Conservation (phyloP, 805 yeast species). For the Hemisphaericaspora nanyangensis region DNA sequence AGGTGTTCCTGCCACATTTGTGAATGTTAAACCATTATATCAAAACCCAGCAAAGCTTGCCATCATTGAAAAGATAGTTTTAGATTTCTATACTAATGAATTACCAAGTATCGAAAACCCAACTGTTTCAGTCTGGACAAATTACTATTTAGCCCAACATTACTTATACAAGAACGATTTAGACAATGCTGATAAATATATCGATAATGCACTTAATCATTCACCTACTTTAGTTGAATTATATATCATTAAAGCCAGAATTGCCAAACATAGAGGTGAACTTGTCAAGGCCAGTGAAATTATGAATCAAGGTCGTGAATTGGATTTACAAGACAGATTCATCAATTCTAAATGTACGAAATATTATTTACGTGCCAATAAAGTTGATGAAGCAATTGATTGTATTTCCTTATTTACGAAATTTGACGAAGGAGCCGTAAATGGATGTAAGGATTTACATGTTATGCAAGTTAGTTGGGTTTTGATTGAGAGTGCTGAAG, state of each 20-base stretch:
- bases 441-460: constrained; percentile 83
- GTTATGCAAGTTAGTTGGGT: constrained; percentile 93
- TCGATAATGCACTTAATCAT: constrained; percentile 62
- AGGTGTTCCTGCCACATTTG: constrained; percentile 89
- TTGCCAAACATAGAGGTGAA: constrained; percentile 69
- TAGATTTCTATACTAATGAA: constrained; percentile 38
- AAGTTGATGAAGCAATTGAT: constrained; percentile 69
- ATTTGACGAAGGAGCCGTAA: constrained; percentile 67
- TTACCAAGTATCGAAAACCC: constrained; percentile 34
- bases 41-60: constrained; percentile 35
- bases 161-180: constrained; percentile 54
- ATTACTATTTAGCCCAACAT: constrained; percentile 77
- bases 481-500: constrained; percentile 77
- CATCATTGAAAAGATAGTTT: constrained; percentile 52
- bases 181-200: constrained; percentile 48
- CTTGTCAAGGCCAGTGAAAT: constrained; percentile 56
- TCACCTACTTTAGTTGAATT: constrained; percentile 86
- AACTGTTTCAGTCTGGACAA: constrained; percentile 60
- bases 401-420: constrained; percentile 78
- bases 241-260: constrained; percentile 74
- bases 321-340: constrained; percentile 88
- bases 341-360: constrained; percentile 85
- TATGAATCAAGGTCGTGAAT: constrained; percentile 65
- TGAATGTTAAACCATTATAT: constrained; percentile 79
- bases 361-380: constrained; percentile 73